phyloP scores from a whole-genome alignment of 768 basidiomycete genomes.

The Termitomyces titanicus region DNA sequence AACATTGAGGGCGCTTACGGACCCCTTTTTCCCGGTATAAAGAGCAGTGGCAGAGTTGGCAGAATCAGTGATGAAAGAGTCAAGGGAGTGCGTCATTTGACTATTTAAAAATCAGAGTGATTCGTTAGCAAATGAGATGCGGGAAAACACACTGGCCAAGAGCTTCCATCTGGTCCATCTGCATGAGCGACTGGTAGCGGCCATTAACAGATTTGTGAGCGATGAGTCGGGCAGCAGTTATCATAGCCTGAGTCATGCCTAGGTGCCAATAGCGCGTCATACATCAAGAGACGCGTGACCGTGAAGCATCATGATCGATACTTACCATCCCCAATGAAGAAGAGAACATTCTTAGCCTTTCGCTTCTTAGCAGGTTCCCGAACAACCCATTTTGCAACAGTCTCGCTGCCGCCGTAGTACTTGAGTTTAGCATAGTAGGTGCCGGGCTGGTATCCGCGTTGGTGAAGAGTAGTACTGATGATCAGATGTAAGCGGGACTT shows the following conservation, averaged over 20 bases:
- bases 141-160: constrained; percentile 33
- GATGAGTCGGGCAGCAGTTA: constrained; percentile 42
- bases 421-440: constrained; percentile 34
- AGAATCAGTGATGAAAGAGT: constrained; percentile 46
- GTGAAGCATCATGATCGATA: not conserved
- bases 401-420: constrained; percentile 30
- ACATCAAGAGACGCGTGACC: not conserved
- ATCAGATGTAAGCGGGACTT: not conserved
- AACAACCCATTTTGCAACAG: constrained; percentile 37
- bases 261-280: not conserved
- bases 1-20: constrained; percentile 38
- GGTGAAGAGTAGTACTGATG: not conserved
- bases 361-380: constrained; percentile 29
- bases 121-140: not conserved
- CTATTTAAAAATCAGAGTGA: constrained; percentile 13
- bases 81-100: constrained; percentile 46
- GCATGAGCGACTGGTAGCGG: constrained; percentile 42
- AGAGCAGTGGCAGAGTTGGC: constrained; percentile 45
- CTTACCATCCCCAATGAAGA: constrained; percentile 45
- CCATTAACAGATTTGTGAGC: constrained; percentile 46
- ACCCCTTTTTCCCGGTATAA: constrained; percentile 42
- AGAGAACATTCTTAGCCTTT: constrained; percentile 39
- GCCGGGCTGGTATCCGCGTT: constrained; percentile 27
- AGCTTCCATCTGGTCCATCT: constrained; percentile 44
- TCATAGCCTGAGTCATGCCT: constrained; percentile 49